Evolutionary conservation across 805 yeast species (phyloP).

Genomic region (Ogataea methanolica): DNA sequence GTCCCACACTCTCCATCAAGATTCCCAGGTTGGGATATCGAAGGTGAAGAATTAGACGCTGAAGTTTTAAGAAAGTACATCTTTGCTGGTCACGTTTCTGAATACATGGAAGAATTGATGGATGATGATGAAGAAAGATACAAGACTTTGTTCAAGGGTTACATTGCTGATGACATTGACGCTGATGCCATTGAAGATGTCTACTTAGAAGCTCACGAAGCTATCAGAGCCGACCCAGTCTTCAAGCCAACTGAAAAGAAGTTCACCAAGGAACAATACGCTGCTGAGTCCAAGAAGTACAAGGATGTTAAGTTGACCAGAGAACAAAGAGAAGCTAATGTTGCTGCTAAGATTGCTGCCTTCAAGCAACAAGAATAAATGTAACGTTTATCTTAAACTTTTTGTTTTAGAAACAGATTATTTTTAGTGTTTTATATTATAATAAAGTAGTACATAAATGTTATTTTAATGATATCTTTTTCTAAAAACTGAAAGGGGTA

Average conservation of each 20-base stretch:
- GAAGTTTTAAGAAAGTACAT: conserved; percentile 97
- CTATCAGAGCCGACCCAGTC: conserved; percentile 93
- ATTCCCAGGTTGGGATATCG: conserved; percentile 99
- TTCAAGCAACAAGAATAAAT: conserved; percentile 50
- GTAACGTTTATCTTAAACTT: conserved; percentile 2
- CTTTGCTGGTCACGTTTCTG: conserved; percentile 99
- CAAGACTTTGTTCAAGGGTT: conserved; percentile 92
- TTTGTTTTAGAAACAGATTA: too few relatives aligned
- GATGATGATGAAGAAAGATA: conserved; percentile 99
- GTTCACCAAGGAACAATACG: conserved; percentile 97
- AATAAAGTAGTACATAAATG: too few relatives aligned
- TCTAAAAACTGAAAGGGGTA: too few relatives aligned
- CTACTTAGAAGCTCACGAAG: conserved; percentile 90
- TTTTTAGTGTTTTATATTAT: too few relatives aligned
- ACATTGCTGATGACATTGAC: conserved; percentile 95
- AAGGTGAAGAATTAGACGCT: conserved; percentile 96
- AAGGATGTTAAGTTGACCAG: conserved; percentile 80
- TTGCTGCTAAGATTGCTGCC: conserved; percentile 92
- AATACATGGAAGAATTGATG: conserved; percentile 99
- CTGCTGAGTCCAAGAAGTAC: conserved; percentile 94
- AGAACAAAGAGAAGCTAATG: conserved; percentile 85
- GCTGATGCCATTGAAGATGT: conserved; percentile 96
- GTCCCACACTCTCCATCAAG: conserved; percentile 99
- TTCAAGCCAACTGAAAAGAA: conserved; percentile 86
- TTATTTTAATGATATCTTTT: too few relatives aligned